Conservation (phyloP, 129 eudicot genomes). For the Daucus carota region DNA sequence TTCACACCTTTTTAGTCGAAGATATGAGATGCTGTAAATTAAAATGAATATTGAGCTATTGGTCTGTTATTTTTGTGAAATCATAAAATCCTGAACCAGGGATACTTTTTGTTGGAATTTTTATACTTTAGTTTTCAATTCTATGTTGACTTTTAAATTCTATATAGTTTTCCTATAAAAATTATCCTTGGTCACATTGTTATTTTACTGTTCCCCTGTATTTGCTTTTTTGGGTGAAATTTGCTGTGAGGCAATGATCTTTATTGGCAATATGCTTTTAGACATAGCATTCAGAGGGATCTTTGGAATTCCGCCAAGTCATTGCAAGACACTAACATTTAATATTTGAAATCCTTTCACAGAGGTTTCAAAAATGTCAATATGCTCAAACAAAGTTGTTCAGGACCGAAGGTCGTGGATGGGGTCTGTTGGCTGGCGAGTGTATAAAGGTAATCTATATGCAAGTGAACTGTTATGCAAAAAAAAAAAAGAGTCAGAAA, state of each 20-base stretch:
- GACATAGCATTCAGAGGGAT: background rate
- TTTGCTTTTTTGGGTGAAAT: background rate
- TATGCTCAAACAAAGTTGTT: constrained; percentile 74
- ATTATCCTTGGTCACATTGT: background rate
- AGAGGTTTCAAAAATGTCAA: constrained; percentile 85
- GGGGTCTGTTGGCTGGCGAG: constrained; percentile 90
- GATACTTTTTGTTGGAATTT: background rate
- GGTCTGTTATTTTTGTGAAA: background rate
- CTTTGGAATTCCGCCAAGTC: background rate
- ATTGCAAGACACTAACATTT: background rate
- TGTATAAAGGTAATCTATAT: constrained; percentile 49
- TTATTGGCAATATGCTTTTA: background rate
- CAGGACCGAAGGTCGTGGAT: constrained; percentile 88
- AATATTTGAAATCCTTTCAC: constrained; percentile 14
- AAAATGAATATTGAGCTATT: background rate
- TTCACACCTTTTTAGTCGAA: background rate
- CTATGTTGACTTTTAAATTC: background rate
- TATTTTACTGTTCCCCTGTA: background rate
- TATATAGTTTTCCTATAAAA: background rate
- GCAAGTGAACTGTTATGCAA: constrained; percentile 11
- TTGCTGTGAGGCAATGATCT: background rate
- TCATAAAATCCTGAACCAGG: background rate
- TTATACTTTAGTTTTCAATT: background rate
- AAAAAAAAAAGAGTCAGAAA: background rate
- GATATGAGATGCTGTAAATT: background rate